phyloP scores from a whole-genome alignment of 345 rosid species.

The Dipteronia dyeriana region DNA sequence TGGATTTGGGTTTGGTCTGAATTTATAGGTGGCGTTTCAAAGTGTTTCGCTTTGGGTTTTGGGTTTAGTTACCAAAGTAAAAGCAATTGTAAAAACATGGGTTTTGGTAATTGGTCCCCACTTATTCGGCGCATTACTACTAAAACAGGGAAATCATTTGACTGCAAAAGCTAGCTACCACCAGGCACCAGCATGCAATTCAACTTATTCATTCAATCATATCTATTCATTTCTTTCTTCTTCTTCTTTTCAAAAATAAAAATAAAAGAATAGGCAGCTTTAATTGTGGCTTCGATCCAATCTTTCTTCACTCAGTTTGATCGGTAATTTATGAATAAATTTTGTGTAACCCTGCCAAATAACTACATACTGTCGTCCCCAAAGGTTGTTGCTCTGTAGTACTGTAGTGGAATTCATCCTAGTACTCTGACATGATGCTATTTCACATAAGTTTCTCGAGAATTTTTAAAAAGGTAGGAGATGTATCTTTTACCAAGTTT shows the following conservation, averaged over 20 bases:
- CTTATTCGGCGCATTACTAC: conserved; percentile 18
- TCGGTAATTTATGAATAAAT: too few relatives aligned
- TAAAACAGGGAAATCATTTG: conserved; percentile 2
- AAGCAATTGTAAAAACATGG: conserved; percentile 9
- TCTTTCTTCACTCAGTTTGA: not conserved
- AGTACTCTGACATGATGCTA: too few relatives aligned
- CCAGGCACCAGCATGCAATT: conserved; percentile 9
- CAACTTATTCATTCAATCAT: conserved; percentile 20
- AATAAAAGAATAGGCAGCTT: not conserved
- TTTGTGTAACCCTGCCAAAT: too few relatives aligned
- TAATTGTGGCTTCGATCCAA: not conserved
- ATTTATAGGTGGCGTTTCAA: conserved; percentile 57
- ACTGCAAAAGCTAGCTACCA: not conserved
- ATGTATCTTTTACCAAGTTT: too few relatives aligned
- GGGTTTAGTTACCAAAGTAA: conserved; percentile 11
- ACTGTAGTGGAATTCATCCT: too few relatives aligned
- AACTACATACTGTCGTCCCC: too few relatives aligned
- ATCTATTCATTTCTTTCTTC: conserved; percentile 5
- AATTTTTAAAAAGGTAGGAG: too few relatives aligned
- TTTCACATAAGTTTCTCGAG: too few relatives aligned
- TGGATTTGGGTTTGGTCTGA: conserved; percentile 22
- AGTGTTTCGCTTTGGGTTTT: not conserved
- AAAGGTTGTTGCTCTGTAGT: too few relatives aligned
- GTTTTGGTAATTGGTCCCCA: conserved; percentile 5
- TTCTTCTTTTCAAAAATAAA: not conserved